Percentiles rank a stretch among this genome's conserved stretches.
Conservation (phyloP, 1,284 basidiomycete genomes). For the Apiotrichum mycotoxinovorans region DNA sequence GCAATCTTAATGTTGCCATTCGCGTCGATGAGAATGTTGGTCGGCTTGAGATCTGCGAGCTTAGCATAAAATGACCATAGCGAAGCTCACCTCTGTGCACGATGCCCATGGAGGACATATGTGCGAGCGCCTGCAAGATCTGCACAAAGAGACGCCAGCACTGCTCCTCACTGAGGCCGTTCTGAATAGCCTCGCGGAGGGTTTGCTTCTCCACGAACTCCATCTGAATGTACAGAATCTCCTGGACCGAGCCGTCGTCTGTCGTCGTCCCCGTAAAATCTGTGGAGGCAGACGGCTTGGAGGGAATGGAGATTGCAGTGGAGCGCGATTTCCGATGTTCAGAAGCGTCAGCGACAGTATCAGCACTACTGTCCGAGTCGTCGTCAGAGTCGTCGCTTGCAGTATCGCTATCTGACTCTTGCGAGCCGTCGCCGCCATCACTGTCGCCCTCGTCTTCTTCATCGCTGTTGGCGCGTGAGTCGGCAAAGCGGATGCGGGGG, state of each 20-base stretch:
- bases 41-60: constrained; percentile 73
- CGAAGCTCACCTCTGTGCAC: constrained; percentile 62
- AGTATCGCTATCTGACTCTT: constrained; percentile 17
- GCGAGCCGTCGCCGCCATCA: constrained; percentile 15
- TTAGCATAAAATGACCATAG: not conserved
- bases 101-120: constrained; percentile 84
- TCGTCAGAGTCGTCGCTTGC: constrained; percentile 17
- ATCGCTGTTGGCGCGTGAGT: constrained; percentile 26
- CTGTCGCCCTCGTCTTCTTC: constrained; percentile 38
- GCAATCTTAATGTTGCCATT: constrained; percentile 91
- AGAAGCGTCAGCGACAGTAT: constrained; percentile 36
- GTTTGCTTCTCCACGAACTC: constrained; percentile 51
- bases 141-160: constrained; percentile 88
- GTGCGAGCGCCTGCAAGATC: constrained; percentile 85
- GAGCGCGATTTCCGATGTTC: constrained; percentile 12
- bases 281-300: constrained; percentile 15
- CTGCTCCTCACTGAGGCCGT: constrained; percentile 75
- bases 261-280: constrained; percentile 33
- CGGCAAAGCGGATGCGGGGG: constrained; percentile 45
- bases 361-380: constrained; percentile 25
- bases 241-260: constrained; percentile 33
- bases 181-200: constrained; percentile 63
- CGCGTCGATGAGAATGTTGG: constrained; percentile 86
- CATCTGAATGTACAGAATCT: constrained; percentile 50
- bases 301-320: constrained; percentile 12